Conservation (phyloP, 257 asterid genomes). For the Fraxinus americana region DNA sequence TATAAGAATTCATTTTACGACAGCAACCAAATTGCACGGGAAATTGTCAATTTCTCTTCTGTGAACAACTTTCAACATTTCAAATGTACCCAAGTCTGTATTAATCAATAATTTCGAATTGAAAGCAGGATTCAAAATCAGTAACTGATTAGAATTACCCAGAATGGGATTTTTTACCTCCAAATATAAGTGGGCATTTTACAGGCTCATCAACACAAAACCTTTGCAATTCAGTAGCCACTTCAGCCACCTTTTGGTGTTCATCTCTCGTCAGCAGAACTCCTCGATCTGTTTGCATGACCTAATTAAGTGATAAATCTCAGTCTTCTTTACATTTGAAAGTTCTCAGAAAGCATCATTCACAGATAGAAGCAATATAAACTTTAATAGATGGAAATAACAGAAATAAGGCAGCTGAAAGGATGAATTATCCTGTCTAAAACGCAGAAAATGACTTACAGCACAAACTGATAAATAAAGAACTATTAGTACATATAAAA, state of each 20-base stretch:
- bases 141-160: background rate
- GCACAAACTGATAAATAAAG: background rate
- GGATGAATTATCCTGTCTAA: background rate
- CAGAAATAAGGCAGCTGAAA: background rate
- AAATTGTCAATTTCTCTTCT: background rate
- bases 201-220: slow-evolving; percentile 83
- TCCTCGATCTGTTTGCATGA: slow-evolving; percentile 75
- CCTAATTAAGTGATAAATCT: slow-evolving; percentile 42
- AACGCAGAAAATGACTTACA: background rate
- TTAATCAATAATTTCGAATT: background rate
- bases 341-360: background rate
- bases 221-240: slow-evolving; percentile 58
- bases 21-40: background rate
- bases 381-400: background rate
- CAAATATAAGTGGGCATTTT: slow-evolving; percentile 87
- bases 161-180: slow-evolving; percentile 56
- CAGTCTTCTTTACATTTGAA: slow-evolving; percentile 3
- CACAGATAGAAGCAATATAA: background rate
- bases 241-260: slow-evolving; percentile 69
- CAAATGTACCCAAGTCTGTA: background rate
- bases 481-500: background rate
- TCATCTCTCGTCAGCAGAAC: slow-evolving; percentile 57
- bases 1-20: background rate
- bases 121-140: background rate
- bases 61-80: background rate